A percentile compares a stretch with the other conserved stretches of the same genome.
Conservation (phyloP, 306 rosid species). For the Neltuma alba region DNA sequence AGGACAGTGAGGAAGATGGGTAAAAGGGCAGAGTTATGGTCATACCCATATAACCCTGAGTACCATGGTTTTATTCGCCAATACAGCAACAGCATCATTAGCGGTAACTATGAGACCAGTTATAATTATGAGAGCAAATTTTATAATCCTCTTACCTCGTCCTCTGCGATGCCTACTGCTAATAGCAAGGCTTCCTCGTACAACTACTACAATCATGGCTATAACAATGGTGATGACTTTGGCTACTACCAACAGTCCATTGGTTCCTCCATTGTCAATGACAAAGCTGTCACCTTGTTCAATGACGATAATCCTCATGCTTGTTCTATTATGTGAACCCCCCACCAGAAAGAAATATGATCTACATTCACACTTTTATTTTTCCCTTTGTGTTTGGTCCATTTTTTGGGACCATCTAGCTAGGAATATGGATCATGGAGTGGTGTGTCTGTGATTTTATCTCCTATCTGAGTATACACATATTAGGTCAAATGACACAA, state of each 20-base stretch:
- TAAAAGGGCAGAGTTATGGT: constrained; percentile 72
- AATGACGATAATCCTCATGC: constrained; percentile 80
- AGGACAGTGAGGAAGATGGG: constrained; percentile 66
- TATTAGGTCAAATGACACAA: background rate
- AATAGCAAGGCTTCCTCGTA: constrained; percentile 28
- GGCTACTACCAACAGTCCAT: constrained; percentile 51
- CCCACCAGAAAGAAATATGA: background rate
- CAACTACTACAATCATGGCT: constrained; percentile 49
- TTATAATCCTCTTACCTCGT: background rate
- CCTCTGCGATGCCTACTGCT: constrained; percentile 2
- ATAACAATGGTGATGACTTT: constrained; percentile 34
- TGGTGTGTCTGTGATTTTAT: background rate
- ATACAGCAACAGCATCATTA: background rate
- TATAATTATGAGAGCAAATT: background rate
- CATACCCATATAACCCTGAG: constrained; percentile 67
- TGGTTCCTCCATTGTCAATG: constrained; percentile 45
- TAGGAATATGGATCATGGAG: background rate
- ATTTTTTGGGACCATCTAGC: background rate
- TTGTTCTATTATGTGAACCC: constrained; percentile 64
- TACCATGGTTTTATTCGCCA: constrained; percentile 42
- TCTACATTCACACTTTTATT: background rate
- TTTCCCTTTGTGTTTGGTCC: no score
- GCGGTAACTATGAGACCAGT: constrained; percentile 1
- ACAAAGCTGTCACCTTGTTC: constrained; percentile 51
- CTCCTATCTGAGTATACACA: background rate